Evolutionary conservation across 2,329 filamentous ascomycete species (phyloP).

Genomic region (Helotiales sp.): DNA sequence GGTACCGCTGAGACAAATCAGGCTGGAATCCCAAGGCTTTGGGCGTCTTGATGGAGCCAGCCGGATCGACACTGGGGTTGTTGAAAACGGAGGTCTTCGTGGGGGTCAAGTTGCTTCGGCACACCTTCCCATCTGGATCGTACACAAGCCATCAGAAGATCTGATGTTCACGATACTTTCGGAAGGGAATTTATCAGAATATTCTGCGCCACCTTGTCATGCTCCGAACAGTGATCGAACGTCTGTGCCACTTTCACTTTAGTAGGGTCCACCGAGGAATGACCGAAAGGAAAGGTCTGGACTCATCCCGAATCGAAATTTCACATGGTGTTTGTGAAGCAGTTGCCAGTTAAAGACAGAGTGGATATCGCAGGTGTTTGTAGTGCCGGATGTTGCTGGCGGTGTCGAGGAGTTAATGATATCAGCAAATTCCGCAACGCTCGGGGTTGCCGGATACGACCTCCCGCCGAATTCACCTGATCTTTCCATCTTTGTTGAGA

Average conservation of each 20-base stretch:
- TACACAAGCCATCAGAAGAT: constrained; percentile 11
- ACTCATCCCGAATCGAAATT: constrained; percentile 14
- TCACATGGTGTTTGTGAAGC: constrained; percentile 11
- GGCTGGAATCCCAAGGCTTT: constrained; percentile 14
- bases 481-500: neutral
- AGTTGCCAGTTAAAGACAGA: neutral
- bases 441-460: neutral
- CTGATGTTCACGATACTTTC: neutral
- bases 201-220: constrained; percentile 18
- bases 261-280: constrained; percentile 16
- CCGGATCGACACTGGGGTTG: constrained; percentile 24
- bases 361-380: neutral
- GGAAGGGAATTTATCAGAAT: neutral
- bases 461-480: neutral
- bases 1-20: constrained; percentile 16
- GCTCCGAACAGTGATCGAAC: neutral
- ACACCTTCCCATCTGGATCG: constrained; percentile 6
- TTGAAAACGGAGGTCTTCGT: constrained; percentile 2
- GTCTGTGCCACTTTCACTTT: neutral
- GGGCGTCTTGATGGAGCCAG: constrained; percentile 16
- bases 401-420: neutral
- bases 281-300: constrained; percentile 19
- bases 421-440: neutral
- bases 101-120: constrained; percentile 12
- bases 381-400: neutral